Evolutionary conservation across 2,329 filamentous ascomycete genomes (phyloP), one percentile per base, ranked within the genome.

Genomic region (Aquanectria penicillioides): DNA sequence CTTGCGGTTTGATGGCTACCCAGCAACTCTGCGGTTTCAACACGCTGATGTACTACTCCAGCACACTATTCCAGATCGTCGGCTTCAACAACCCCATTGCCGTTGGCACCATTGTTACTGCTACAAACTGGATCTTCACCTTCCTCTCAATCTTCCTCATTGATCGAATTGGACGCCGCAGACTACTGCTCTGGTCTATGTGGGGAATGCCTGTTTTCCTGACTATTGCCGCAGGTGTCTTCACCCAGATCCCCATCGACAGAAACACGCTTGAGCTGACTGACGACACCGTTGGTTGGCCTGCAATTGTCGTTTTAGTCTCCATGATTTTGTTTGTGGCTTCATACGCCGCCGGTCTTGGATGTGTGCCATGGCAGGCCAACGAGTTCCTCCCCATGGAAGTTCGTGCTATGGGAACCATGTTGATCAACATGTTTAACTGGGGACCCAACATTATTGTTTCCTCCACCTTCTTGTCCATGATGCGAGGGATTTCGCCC

Each of bases 1-100:
- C 78, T 3, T 81, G 79, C 43, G 73, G 76, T 1, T 59, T 80
- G 11, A 81, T 81, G 79, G 78, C 76, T 1, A 74, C 78, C 13
- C 75, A 73, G 5, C 63, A 68, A 10, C 50, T 65, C 12, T 67
- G 60, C 33, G 62, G 64, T 3, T 69, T 68, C 46, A 69, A 69
- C 23, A 66, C 65, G 1, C 50, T 69, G 38, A 69, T 69, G 65
- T 69, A 69, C 26, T 69, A 69, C 31, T 64, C 60, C 3, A 56
- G 47, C 10, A 65, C 62, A 1, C 52, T 68, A 1, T 68, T 68
- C 56, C 41, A 63, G 15, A 67, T 67, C 22, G 65, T 67, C 8
- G 63, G 66, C 11, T 68, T 68, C 36, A 66, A 71, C 15, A 78
- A 80, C 38, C 74, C 79, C 0, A 74, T 77, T 1, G 80, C 79